Evolutionary conservation across 768 basidiomycete genomes (phyloP).

Genomic region (Leccinum truebloodii): DNA sequence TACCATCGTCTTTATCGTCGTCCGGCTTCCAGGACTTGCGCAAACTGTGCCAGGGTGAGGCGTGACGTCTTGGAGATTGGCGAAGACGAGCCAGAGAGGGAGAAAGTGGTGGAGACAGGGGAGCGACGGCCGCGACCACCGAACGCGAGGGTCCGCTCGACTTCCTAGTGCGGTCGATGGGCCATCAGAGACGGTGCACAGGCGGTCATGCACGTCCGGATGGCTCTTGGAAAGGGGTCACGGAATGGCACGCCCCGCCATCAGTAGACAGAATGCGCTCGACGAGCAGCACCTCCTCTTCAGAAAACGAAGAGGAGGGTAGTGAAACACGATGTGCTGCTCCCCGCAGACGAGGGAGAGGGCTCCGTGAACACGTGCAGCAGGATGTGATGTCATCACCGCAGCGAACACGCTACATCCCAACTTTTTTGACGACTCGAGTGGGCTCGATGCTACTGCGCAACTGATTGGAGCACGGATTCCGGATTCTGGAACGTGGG

Average conservation of each 20-base stretch:
- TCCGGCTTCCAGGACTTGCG: no score
- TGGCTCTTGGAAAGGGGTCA: neutral
- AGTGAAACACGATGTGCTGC: neutral
- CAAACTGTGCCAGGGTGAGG: no score
- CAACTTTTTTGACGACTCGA: slow-evolving; percentile 9
- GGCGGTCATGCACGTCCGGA: neutral
- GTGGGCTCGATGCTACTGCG: neutral
- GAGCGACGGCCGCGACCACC: neutral
- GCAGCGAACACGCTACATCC: slow-evolving; percentile 3
- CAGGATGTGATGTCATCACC: slow-evolving; percentile 3
- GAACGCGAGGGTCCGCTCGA: neutral
- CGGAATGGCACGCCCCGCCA: neutral
- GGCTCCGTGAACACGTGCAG: slow-evolving; percentile 5
- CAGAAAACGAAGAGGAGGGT: neutral
- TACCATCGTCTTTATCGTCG: neutral
- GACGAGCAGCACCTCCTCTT: neutral
- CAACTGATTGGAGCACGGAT: slow-evolving; percentile 2
- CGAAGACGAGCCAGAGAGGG: neutral
- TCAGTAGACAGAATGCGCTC: neutral
- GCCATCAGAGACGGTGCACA: neutral
- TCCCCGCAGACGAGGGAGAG: neutral
- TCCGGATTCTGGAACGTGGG: neutral
- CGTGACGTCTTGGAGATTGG: neutral
- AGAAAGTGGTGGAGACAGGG: neutral
- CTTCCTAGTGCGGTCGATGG: neutral